These are phyloP conservation scores for Termitomyces sp. DNA, from an alignment of 1,284 basidiomycete species.

Conservation along the genomic window DNA sequence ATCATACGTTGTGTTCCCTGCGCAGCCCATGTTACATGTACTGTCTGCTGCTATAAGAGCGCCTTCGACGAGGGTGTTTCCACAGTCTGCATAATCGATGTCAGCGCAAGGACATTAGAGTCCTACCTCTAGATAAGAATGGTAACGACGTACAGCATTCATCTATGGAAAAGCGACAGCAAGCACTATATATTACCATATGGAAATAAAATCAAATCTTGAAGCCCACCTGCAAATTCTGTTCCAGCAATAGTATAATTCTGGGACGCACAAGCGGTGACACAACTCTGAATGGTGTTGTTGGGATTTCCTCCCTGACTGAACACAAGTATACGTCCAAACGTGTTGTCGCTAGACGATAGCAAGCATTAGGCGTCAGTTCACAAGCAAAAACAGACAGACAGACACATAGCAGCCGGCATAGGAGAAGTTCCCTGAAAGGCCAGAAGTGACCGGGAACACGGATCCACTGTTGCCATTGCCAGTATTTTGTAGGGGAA, in stretches of 20 bases:
- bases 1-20: slow-evolving; percentile 55
- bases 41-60: slow-evolving; percentile 42
- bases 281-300: slow-evolving; percentile 43
- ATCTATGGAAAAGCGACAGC: slow-evolving; percentile 17
- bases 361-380: neutral
- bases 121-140: neutral
- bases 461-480: slow-evolving; percentile 38
- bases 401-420: slow-evolving; percentile 57
- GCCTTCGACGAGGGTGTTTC: slow-evolving; percentile 52
- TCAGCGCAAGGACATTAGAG: slow-evolving; percentile 2
- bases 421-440: slow-evolving; percentile 48
- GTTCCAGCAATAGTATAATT: slow-evolving; percentile 47
- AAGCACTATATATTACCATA: slow-evolving; percentile 3
- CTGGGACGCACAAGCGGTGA: slow-evolving; percentile 35
- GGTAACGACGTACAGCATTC: slow-evolving; percentile 50
- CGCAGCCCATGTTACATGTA: slow-evolving; percentile 64
- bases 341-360: slow-evolving; percentile 41
- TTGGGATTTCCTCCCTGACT: slow-evolving; percentile 27
- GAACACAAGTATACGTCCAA: slow-evolving; percentile 43
- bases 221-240: slow-evolving; percentile 37
- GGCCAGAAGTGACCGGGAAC: slow-evolving; percentile 41
- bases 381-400: neutral
- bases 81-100: slow-evolving; percentile 47
- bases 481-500: slow-evolving; percentile 35
- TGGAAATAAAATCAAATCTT: neutral